Conservation (phyloP, 75 land plant genomes). For the Pinus taeda region DNA sequence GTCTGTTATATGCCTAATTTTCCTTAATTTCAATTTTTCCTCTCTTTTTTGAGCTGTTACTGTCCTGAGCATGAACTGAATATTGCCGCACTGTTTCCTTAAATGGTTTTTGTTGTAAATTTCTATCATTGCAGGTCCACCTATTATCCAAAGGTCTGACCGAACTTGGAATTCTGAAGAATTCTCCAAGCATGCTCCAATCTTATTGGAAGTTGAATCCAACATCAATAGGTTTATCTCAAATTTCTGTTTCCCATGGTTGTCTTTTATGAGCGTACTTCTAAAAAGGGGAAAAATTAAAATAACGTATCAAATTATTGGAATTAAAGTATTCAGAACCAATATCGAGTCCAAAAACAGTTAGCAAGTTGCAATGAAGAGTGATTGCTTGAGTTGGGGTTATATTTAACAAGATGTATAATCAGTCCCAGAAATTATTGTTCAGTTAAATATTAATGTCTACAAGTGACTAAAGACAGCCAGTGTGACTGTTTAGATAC, state of each 20-base stretch:
- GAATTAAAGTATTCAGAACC: background rate
- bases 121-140: conserved; percentile 35
- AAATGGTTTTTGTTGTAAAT: background rate
- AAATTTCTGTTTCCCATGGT: background rate
- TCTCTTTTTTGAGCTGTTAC: too few species aligned
- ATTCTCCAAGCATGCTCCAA: background rate
- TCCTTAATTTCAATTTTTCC: too few species aligned
- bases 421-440: background rate
- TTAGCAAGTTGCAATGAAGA: background rate
- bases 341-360: background rate
- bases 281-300: background rate
- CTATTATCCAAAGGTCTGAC: conserved; percentile 55
- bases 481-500: too few species aligned
- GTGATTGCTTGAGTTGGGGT: background rate
- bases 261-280: background rate
- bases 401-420: background rate
- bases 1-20: too few species aligned
- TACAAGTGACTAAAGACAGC: too few species aligned
- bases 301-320: background rate
- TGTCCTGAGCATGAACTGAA: too few species aligned
- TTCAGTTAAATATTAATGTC: too few species aligned
- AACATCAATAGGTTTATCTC: conserved; percentile 57
- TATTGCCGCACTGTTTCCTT: too few species aligned
- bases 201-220: conserved; percentile 60
- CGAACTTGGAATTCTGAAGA: conserved; percentile 58